Conservation (phyloP, 2,329 filamentous ascomycete species). For the Gyromitra esculenta region DNA sequence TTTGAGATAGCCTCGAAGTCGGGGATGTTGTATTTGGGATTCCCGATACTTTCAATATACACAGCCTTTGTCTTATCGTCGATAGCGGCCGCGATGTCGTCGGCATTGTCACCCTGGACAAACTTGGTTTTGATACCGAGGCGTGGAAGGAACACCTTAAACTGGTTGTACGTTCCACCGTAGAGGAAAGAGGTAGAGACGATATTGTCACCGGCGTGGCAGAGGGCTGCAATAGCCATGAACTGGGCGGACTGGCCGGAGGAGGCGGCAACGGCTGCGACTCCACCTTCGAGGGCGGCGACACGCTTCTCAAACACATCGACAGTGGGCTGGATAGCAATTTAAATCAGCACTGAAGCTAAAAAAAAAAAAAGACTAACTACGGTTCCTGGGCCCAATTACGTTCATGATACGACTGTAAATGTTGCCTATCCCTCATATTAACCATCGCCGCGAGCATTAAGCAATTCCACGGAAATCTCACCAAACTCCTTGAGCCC, state of each 20-base stretch:
- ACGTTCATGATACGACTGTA: conserved; percentile 97
- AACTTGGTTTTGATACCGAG: conserved; percentile 90
- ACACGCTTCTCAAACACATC: conserved; percentile 97
- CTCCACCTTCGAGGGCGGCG: conserved; percentile 92
- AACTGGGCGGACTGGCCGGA: conserved; percentile 94
- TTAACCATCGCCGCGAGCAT: not conserved
- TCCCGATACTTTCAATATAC: conserved; percentile 91
- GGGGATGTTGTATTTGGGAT: conserved; percentile 91
- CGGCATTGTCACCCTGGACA: conserved; percentile 79
- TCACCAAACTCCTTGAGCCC: conserved; percentile 86
- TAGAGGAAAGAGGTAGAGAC: conserved; percentile 90
- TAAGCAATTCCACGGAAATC: not conserved
- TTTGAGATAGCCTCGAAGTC: conserved; percentile 88
- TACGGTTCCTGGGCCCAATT: conserved; percentile 58
- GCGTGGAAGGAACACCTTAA: conserved; percentile 90
- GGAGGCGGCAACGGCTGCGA: conserved; percentile 82
- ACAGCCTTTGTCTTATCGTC: conserved; percentile 94
- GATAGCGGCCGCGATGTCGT: conserved; percentile 82
- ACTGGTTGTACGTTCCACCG: conserved; percentile 93
- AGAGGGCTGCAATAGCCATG: conserved; percentile 85
- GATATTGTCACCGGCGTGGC: conserved; percentile 89
- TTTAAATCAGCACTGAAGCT: not conserved
- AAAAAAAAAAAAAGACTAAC: not conserved
- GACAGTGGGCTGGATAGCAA: conserved; percentile 78
- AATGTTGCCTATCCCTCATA: conserved; percentile 73